phyloP scores from a whole-genome alignment of 441 rosid species.

The Euphorbia celastroides region DNA sequence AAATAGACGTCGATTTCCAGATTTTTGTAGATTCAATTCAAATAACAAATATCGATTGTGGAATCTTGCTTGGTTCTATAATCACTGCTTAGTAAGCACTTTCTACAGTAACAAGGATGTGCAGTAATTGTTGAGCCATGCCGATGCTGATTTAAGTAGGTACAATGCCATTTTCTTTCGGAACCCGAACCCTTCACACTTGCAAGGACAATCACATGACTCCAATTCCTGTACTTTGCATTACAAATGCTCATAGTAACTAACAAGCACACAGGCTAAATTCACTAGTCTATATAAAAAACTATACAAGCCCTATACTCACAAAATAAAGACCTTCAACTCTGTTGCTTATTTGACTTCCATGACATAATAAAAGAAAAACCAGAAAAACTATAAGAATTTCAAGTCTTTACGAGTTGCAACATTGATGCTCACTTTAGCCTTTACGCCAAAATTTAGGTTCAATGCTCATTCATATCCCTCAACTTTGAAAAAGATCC shows the following conservation, averaged over 20 bases:
- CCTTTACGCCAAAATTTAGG: not conserved
- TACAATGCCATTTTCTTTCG: slow-evolving; percentile 58
- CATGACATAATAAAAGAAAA: no score
- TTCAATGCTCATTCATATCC: not conserved
- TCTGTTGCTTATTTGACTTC: no score
- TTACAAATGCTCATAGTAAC: slow-evolving; percentile 4
- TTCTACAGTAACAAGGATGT: slow-evolving; percentile 20
- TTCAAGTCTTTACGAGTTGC: not conserved
- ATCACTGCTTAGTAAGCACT: no score
- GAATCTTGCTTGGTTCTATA: not conserved
- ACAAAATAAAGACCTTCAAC: no score
- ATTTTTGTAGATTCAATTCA: no score
- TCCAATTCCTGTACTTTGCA: slow-evolving; percentile 42
- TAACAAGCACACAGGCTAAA: not conserved
- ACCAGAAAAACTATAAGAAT: not conserved
- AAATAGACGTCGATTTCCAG: no score
- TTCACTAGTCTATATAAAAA: no score
- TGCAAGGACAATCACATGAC: slow-evolving; percentile 11
- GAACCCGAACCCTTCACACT: slow-evolving; percentile 21
- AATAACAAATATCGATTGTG: not conserved
- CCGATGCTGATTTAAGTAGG: slow-evolving; percentile 58
- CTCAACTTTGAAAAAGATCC: not conserved
- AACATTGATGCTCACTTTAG: not conserved
- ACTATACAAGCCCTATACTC: no score
- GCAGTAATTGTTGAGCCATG: slow-evolving; percentile 66